These are phyloP conservation scores for Aspergillus diversus DNA, from an alignment of 495 filamentous ascomycete genomes.

Conservation along the genomic window DNA sequence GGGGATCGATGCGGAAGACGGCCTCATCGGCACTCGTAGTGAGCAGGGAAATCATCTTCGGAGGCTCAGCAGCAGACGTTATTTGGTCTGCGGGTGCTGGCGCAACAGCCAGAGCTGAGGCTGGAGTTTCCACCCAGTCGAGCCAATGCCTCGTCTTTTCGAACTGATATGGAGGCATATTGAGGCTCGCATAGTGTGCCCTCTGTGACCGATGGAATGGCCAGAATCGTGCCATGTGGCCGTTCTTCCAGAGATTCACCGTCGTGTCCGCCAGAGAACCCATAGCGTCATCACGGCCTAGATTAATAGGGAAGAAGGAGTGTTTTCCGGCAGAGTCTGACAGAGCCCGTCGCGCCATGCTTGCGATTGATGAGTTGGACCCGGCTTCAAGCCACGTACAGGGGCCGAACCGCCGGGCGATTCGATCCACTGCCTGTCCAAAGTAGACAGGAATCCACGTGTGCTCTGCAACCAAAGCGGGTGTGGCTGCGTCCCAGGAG, in stretches of 20 bases:
- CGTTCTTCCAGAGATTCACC: slow-evolving; percentile 32
- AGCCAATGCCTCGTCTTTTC: slow-evolving; percentile 40
- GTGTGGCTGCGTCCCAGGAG: slow-evolving; percentile 17
- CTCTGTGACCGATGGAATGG: slow-evolving; percentile 30
- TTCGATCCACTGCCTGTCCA: slow-evolving; percentile 37
- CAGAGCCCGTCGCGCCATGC: slow-evolving; percentile 35
- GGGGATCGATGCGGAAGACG: not conserved
- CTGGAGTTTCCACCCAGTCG: slow-evolving; percentile 9
- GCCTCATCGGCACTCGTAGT: not conserved
- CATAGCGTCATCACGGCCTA: not conserved
- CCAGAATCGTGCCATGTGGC: slow-evolving; percentile 38
- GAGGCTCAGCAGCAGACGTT: too few relatives aligned
- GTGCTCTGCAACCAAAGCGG: slow-evolving; percentile 34
- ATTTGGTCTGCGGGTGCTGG: too few relatives aligned
- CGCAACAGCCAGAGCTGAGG: too few relatives aligned
- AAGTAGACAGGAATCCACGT: slow-evolving; percentile 49
- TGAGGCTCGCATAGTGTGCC: slow-evolving; percentile 12
- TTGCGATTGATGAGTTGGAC: slow-evolving; percentile 33
- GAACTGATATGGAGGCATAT: slow-evolving; percentile 44
- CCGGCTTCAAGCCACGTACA: slow-evolving; percentile 47
- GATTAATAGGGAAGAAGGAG: slow-evolving; percentile 2
- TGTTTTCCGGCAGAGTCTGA: not conserved
- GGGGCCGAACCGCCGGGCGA: slow-evolving; percentile 24
- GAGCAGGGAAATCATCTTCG: too few relatives aligned
- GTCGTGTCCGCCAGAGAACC: slow-evolving; percentile 29